These are phyloP conservation scores for Geosmithia morbida DNA, from an alignment of 2,329 filamentous ascomycete genomes.

Conservation along the genomic window DNA sequence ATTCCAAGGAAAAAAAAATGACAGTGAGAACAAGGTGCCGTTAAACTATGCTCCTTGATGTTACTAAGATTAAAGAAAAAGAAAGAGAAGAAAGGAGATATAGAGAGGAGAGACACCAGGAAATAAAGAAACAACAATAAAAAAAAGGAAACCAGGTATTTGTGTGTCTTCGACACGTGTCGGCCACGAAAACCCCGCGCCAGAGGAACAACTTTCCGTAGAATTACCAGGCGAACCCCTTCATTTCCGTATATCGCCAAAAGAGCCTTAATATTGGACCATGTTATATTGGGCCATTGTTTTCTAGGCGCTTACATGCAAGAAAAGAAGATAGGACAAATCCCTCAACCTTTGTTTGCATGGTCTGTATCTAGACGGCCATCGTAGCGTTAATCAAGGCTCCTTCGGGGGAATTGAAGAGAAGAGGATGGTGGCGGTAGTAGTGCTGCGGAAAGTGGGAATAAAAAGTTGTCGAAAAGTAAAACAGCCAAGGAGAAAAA, in stretches of 20 bases:
- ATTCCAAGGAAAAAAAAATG: background rate
- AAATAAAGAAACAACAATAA: background rate
- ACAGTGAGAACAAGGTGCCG: background rate
- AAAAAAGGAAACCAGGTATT: slow-evolving; percentile 12
- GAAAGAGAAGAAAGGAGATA: background rate
- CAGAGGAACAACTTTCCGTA: background rate
- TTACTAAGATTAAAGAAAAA: slow-evolving; percentile 8
- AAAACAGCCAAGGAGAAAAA: slow-evolving; percentile 26
- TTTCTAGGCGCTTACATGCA: too few relatives aligned
- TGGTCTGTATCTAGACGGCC: too few relatives aligned
- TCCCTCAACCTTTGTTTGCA: too few relatives aligned
- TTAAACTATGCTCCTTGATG: slow-evolving; percentile 6
- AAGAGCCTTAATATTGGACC: too few relatives aligned
- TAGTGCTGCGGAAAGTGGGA: slow-evolving; percentile 11
- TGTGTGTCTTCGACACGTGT: slow-evolving; percentile 7
- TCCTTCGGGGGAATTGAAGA: slow-evolving; percentile 9
- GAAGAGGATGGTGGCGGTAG: background rate
- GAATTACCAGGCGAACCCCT: slow-evolving; percentile 8
- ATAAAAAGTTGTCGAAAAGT: slow-evolving; percentile 17
- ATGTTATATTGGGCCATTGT: too few relatives aligned
- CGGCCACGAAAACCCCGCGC: slow-evolving; percentile 1
- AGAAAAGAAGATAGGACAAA: too few relatives aligned
- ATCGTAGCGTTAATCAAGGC: slow-evolving; percentile 10
- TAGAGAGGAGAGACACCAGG: background rate
- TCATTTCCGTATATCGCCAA: slow-evolving; percentile 6